These are phyloP conservation scores for Saururus chinensis DNA, from an alignment of 164 flowering plant genomes.

Conservation along the genomic window DNA sequence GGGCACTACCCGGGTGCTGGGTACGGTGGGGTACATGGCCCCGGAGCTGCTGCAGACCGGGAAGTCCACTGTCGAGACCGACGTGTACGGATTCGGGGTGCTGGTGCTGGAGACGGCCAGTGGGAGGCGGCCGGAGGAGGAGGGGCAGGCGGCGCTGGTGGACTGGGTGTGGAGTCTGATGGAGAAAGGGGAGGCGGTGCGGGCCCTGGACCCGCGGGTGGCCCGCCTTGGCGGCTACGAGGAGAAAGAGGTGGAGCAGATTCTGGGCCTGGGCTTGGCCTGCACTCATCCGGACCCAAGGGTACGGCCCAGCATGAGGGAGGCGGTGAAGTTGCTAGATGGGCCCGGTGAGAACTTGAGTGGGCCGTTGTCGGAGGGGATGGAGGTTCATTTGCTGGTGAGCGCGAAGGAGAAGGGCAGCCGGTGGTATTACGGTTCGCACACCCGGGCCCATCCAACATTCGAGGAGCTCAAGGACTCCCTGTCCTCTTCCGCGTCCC, in stretches of 20 bases:
- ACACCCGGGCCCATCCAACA: constrained; percentile 19
- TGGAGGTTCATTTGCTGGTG: constrained; percentile 16
- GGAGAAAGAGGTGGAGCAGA: constrained; percentile 21
- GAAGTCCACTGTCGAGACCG: constrained; percentile 29
- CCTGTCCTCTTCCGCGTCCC: constrained; percentile 12
- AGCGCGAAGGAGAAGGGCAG: constrained; percentile 11
- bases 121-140: constrained; percentile 32
- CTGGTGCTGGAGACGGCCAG: constrained; percentile 30
- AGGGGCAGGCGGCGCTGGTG: constrained; percentile 26
- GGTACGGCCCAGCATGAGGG: constrained; percentile 34
- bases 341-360: constrained; percentile 10
- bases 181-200: constrained; percentile 21
- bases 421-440: constrained; percentile 10
- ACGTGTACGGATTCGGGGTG: constrained; percentile 40
- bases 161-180: constrained; percentile 29
- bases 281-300: constrained; percentile 31
- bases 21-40: constrained; percentile 47
- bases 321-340: constrained; percentile 29
- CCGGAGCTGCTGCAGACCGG: constrained; percentile 38
- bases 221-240: constrained; percentile 10
- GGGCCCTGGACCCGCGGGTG: constrained; percentile 25
- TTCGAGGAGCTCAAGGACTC: constrained; percentile 20
- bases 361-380: constrained; percentile 12
- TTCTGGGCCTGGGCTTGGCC: constrained; percentile 30
- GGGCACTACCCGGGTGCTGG: constrained; percentile 30